A percentile compares a stretch with the other conserved stretches of the same genome.
Conservation (phyloP, 2,329 filamentous ascomycete genomes). For the Pseudocercospora eumusae region DNA sequence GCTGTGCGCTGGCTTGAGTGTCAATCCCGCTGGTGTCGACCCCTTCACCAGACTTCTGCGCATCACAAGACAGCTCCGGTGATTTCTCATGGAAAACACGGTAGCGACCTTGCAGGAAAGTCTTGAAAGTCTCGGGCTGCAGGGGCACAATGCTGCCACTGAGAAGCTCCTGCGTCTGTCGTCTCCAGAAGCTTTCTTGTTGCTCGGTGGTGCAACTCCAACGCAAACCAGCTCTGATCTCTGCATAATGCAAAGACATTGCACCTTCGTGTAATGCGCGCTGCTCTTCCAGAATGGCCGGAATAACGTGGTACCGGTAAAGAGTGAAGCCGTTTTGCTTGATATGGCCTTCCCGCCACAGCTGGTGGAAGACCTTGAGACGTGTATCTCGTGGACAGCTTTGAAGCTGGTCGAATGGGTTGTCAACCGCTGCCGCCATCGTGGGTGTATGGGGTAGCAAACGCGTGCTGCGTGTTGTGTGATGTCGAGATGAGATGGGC, state of each 20-base stretch:
- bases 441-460: neutral
- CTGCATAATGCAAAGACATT: constrained; percentile 11
- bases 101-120: neutral
- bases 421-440: neutral
- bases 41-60: neutral
- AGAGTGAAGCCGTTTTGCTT: constrained; percentile 11
- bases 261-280: neutral
- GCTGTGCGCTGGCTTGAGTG: too few species aligned
- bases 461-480: neutral
- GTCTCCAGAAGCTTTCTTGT: constrained; percentile 10
- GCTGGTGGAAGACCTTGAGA: neutral
- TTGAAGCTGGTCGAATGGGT: neutral
- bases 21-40: neutral
- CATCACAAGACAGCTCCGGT: neutral
- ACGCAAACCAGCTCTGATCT: constrained; percentile 10
- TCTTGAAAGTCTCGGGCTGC: neutral
- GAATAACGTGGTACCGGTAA: constrained; percentile 14
- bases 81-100: neutral
- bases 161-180: neutral
- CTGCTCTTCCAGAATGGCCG: neutral
- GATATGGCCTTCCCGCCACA: neutral
- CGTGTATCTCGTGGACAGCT: neutral
- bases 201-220: constrained; percentile 10
- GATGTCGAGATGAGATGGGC: neutral
- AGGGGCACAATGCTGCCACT: constrained; percentile 7